Percentiles rank a stretch among this genome's conserved stretches.
Conservation (phyloP, 257 asterid genomes). For the Ophiorrhiza pumila region DNA sequence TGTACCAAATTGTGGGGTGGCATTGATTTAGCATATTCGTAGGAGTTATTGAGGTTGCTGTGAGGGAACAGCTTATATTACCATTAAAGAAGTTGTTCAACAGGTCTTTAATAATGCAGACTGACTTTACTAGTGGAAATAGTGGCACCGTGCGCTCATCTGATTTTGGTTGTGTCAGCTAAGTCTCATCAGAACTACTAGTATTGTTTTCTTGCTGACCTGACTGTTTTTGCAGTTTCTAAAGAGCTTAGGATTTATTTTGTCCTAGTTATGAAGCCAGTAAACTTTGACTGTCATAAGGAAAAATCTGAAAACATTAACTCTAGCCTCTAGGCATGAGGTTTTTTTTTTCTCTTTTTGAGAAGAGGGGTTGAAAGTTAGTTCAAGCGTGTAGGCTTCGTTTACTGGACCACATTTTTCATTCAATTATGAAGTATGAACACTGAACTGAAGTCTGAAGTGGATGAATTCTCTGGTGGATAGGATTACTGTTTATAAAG, state of each 20-base stretch:
- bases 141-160: neutral
- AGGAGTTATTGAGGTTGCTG: neutral
- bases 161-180: neutral
- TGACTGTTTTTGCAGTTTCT: neutral
- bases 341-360: neutral
- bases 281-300: neutral
- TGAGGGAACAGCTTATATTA: neutral
- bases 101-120: neutral
- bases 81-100: neutral
- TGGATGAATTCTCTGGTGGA: constrained; percentile 10
- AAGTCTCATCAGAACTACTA: neutral
- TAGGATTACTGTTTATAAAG: neutral
- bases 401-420: constrained; percentile 11
- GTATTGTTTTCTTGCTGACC: neutral
- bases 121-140: neutral
- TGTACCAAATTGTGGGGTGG: neutral
- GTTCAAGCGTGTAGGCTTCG: neutral
- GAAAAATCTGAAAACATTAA: too few species aligned
- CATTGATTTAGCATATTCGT: neutral
- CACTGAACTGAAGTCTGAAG: neutral
- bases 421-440: too few species aligned
- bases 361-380: neutral
- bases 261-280: neutral
- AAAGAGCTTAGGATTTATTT: too few species aligned
- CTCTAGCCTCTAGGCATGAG: too few species aligned